These are phyloP conservation scores for Pseudoscleropodium purum DNA, from an alignment of 225 moss, liverwort and hornwort species.

Conservation along the genomic window DNA sequence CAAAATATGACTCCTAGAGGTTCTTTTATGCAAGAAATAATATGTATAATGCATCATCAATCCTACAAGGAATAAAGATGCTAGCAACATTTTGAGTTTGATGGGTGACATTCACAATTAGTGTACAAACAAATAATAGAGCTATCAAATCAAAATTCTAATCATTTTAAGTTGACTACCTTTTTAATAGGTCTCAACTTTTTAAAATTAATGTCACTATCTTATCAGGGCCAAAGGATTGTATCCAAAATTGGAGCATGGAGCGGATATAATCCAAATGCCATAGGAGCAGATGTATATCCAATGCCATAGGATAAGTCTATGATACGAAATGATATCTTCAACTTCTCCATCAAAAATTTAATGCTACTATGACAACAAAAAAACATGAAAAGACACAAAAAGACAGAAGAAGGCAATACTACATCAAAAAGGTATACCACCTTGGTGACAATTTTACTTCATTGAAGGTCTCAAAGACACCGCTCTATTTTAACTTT, in stretches of 20 bases:
- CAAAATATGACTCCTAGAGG: too few species aligned
- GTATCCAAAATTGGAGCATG: background rate
- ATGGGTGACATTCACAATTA: too few species aligned
- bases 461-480: background rate
- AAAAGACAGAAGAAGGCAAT: background rate
- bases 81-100: too few species aligned
- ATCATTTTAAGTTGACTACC: background rate
- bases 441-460: background rate
- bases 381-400: background rate
- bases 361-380: background rate
- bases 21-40: too few species aligned
- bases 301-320: too few species aligned
- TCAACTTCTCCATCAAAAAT: background rate
- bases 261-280: background rate
- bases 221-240: background rate
- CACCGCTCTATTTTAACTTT: background rate
- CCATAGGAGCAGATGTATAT: too few species aligned
- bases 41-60: too few species aligned
- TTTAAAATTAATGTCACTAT: background rate
- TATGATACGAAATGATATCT: background rate
- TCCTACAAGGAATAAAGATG: too few species aligned
- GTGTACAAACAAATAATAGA: background rate
- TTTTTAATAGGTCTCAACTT: background rate
- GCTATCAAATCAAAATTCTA: accelerated
- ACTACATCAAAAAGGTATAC: background rate